phyloP scores from a whole-genome alignment of 139 green algal genomes.

The Chlorokybus atmophyticus region DNA sequence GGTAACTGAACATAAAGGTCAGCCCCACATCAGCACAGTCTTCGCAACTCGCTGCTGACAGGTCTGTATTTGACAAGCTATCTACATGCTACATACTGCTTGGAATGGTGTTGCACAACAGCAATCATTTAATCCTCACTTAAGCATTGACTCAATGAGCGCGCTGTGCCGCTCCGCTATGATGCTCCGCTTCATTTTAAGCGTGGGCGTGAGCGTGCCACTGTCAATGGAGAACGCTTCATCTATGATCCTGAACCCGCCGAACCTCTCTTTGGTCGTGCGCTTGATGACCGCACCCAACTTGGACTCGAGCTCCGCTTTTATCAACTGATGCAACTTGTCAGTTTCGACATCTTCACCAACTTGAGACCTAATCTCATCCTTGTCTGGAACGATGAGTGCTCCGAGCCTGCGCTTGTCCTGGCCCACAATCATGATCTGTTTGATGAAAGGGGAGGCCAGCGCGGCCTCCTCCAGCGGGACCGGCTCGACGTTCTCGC shows the following conservation, averaged over 20 bases:
- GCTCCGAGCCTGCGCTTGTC: slow-evolving; percentile 41
- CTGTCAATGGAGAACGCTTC: slow-evolving; percentile 54
- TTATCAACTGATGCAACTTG: slow-evolving; percentile 5
- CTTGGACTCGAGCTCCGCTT: slow-evolving; percentile 2
- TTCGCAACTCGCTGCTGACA: too few relatives aligned
- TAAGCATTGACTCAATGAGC: slow-evolving; percentile 36
- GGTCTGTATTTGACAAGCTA: too few relatives aligned
- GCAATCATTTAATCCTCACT: too few relatives aligned
- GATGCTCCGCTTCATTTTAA: slow-evolving; percentile 61
- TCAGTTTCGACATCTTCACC: slow-evolving; percentile 19
- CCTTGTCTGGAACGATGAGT: slow-evolving; percentile 43
- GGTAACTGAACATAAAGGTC: too few relatives aligned
- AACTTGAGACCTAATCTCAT: slow-evolving; percentile 26
- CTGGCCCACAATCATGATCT: slow-evolving; percentile 66
- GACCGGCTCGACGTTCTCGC: slow-evolving; percentile 86
- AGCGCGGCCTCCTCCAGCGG: slow-evolving; percentile 66
- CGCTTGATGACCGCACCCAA: background rate
- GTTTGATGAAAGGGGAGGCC: slow-evolving; percentile 42
- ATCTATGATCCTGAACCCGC: slow-evolving; percentile 26
- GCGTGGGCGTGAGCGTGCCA: slow-evolving; percentile 78
- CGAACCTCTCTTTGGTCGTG: slow-evolving; percentile 3
- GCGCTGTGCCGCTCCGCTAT: slow-evolving; percentile 43
- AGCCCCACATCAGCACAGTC: too few relatives aligned
- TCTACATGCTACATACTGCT: too few relatives aligned
- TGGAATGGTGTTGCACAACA: too few relatives aligned